phyloP scores from a whole-genome alignment of 2,329 filamentous ascomycete species.

The Dryadomyces sulphureus region DNA sequence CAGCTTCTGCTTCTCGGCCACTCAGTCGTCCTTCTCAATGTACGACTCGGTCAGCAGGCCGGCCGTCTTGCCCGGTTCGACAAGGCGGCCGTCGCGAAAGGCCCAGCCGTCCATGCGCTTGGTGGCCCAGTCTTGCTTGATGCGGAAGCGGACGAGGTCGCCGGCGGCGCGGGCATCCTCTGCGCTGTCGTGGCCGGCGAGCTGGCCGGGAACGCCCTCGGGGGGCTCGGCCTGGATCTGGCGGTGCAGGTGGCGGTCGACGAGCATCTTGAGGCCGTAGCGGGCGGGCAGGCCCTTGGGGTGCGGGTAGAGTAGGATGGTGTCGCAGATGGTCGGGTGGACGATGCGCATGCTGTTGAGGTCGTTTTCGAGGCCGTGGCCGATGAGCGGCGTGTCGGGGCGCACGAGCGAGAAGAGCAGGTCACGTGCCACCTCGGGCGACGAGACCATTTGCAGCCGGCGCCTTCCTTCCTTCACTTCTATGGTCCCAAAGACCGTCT shows the following conservation, averaged over 20 bases:
- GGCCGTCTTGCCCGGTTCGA: conserved; percentile 15
- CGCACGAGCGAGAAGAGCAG: conserved; percentile 64
- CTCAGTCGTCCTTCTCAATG: not conserved
- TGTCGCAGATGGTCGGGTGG: conserved; percentile 12
- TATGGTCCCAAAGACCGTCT: conserved; percentile 3
- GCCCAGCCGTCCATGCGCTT: conserved; percentile 56
- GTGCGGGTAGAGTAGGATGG: conserved; percentile 54
- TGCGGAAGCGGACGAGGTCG: conserved; percentile 61
- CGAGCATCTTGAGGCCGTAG: conserved; percentile 61
- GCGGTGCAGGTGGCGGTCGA: conserved; percentile 51
- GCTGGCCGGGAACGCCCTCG: conserved; percentile 17
- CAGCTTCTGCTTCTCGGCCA: no score
- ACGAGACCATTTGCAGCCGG: conserved; percentile 57
- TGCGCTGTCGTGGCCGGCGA: conserved; percentile 70
- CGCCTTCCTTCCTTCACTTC: conserved; percentile 11
- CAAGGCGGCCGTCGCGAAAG: conserved; percentile 32
- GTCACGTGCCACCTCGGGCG: conserved; percentile 57
- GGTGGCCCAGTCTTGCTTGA: conserved; percentile 54
- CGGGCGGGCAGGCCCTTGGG: conserved; percentile 61
- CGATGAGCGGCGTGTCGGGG: conserved; percentile 69
- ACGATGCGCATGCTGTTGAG: conserved; percentile 46
- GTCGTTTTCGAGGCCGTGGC: conserved; percentile 92
- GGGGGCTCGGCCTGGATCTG: conserved; percentile 60
- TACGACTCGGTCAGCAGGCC: conserved; percentile 23
- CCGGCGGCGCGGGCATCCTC: conserved; percentile 86